Percentiles rank a stretch among this genome's conserved stretches.
phyloP scores from a whole-genome alignment of 805 yeast species.

The Lipomyces chichibuensis region DNA sequence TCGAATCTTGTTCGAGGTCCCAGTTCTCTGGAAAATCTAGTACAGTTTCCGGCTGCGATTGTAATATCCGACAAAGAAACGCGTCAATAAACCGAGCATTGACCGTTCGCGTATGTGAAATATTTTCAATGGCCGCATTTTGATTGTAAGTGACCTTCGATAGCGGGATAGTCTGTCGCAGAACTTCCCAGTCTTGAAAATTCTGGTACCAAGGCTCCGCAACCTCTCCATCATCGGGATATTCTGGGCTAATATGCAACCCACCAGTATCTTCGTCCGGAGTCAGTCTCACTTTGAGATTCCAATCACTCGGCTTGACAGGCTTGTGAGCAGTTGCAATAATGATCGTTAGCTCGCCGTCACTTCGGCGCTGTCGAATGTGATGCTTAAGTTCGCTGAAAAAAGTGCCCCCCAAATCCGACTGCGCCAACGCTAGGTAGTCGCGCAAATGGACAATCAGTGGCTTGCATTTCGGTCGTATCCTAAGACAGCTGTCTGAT shows the following conservation, averaged over 20 bases:
- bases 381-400: conserved; percentile 24
- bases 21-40: conserved; percentile 18
- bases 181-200: neutral
- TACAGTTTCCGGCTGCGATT: neutral
- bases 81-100: conserved; percentile 27
- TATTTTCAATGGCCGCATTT: conserved; percentile 16
- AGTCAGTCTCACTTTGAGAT: neutral
- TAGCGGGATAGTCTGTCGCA: conserved; percentile 13
- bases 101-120: conserved; percentile 10
- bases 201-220: neutral
- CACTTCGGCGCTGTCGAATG: conserved; percentile 12
- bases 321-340: conserved; percentile 24
- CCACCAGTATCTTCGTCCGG: neutral
- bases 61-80: conserved; percentile 13
- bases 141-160: conserved; percentile 19
- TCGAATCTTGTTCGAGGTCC: neutral
- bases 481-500: neutral
- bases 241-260: neutral
- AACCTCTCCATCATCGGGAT: neutral
- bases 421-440: conserved; percentile 15
- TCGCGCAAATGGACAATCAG: conserved; percentile 26
- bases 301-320: neutral
- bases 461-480: conserved; percentile 9
- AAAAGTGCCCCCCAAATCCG: conserved; percentile 20
- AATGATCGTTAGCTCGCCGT: conserved; percentile 17